These are phyloP conservation scores for Aspergillus baeticus DNA, from an alignment of 495 filamentous ascomycete species.

Conservation along the genomic window DNA sequence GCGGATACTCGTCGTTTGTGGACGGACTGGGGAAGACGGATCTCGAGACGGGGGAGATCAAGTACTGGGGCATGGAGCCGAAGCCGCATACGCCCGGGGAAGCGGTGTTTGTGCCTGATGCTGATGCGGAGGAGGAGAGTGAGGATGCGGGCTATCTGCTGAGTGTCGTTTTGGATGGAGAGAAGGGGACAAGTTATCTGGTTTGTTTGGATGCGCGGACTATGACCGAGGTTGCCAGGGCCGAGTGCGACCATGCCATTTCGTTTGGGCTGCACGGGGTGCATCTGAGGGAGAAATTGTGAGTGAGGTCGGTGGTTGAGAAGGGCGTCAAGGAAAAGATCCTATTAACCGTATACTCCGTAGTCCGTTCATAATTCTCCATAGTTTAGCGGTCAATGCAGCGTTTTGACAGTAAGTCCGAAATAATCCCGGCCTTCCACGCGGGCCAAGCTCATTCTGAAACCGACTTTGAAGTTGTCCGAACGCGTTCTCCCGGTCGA, in stretches of 20 bases:
- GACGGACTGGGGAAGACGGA: slow-evolving; percentile 13
- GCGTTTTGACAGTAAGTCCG: too few relatives aligned
- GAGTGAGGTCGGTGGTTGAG: too few relatives aligned
- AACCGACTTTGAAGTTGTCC: too few relatives aligned
- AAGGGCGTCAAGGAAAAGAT: too few relatives aligned
- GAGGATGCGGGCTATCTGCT: slow-evolving; percentile 18
- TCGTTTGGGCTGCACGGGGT: slow-evolving; percentile 11
- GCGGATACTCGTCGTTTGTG: slow-evolving; percentile 15
- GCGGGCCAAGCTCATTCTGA: too few relatives aligned
- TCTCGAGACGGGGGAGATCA: slow-evolving; percentile 9
- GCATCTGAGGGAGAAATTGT: neutral
- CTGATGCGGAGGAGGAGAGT: slow-evolving; percentile 1
- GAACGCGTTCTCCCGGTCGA: neutral
- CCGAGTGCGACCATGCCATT: slow-evolving; percentile 4
- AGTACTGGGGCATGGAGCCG: slow-evolving; percentile 4
- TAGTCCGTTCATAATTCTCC: too few relatives aligned
- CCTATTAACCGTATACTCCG: too few relatives aligned
- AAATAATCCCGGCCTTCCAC: too few relatives aligned
- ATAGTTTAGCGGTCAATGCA: too few relatives aligned
- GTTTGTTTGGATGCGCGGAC: slow-evolving; percentile 11
- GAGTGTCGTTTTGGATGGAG: slow-evolving; percentile 17
- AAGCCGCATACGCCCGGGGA: slow-evolving; percentile 16
- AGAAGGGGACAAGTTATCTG: slow-evolving; percentile 16
- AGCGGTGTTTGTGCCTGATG: slow-evolving; percentile 16
- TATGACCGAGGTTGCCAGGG: slow-evolving; percentile 17